Conservation (phyloP, 495 filamentous ascomycete species). For the Hyaloscypha finlandica region DNA sequence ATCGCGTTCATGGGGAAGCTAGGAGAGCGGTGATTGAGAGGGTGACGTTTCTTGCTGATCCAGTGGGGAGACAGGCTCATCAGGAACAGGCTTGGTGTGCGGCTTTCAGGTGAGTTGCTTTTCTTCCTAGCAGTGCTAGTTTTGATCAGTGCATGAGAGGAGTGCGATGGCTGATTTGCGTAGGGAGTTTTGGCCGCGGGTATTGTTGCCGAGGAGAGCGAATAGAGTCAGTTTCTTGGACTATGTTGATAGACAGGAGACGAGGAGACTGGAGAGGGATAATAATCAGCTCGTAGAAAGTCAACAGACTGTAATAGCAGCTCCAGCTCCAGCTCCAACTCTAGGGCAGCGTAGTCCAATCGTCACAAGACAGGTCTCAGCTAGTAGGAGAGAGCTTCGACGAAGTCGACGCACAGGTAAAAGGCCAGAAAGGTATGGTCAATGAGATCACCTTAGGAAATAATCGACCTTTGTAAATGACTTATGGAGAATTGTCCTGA, state of each 20-base stretch:
- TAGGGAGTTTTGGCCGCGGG: background rate
- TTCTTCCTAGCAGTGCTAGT: too few species aligned
- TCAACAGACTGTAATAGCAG: background rate
- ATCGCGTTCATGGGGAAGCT: background rate
- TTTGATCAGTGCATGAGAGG: background rate
- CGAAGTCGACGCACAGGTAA: background rate
- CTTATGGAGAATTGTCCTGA: too few species aligned
- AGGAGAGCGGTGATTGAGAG: background rate
- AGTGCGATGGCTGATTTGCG: too few species aligned
- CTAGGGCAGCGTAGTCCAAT: background rate
- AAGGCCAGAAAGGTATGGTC: background rate
- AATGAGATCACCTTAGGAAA: background rate
- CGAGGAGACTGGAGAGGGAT: background rate
- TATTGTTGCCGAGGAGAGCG: background rate
- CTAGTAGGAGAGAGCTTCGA: background rate
- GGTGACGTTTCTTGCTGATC: background rate
- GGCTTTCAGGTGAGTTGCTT: conserved; percentile 5
- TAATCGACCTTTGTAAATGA: too few species aligned
- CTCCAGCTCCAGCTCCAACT: background rate
- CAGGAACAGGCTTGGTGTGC: background rate
- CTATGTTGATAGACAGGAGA: background rate
- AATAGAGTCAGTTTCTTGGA: background rate
- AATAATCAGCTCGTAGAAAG: background rate
- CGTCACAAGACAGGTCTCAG: background rate
- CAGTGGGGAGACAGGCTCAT: background rate